Evolutionary conservation across 2,329 filamentous ascomycete species (phyloP), one percentile per base, ranked within the genome.

Genomic region (Verticillium nonalfalfae): DNA sequence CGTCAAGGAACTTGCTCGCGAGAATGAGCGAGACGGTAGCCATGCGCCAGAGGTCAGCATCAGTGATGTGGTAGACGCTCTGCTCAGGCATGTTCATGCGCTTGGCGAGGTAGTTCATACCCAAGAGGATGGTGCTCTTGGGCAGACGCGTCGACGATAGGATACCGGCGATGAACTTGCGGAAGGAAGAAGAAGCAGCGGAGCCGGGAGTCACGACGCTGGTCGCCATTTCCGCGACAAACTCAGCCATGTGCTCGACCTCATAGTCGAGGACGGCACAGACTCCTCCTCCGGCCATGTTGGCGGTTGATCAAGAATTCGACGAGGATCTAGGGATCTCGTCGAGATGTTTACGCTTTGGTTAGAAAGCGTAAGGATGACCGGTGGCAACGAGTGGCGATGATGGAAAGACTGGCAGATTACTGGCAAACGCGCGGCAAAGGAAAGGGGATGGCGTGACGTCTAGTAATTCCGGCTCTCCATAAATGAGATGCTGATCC

Each of bases 231-330:
- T 96, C 91, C 65, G 91, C 89, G 73, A 97, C 93, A 76, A 96
- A 97, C 74, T 96, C 92, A 65, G 92, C 90, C 93, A 97, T 97
- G 75, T 90, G 82, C 73, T 96, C 92, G 86, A 97, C 94, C 77
- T 97, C 93, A 75, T 97, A 97, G 81, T 97, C 93, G 76, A 97
- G 86, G 78, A 96, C 90, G 71, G 92, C 92, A 69, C 93, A 95
- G 45, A 97, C 93, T 69, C 93, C 93, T 69, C 93, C 93, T 73
- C 93, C 93, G 66, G 84, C 80, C 84, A 87, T 87, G 71, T 77
- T 86, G 79, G 69, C 71, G 67, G 70, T 62, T n/a, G 34, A 54
- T 15, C 35, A 40, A 50, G 39, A 63, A 65, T 58, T 75, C 74
- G 75, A 78, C 74, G 64, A 76, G 77, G 75, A 77, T 72, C 76